Evolutionary conservation across 768 basidiomycete genomes (phyloP), one percentile per base, ranked within the genome.

Genomic region (Lyophyllum atratum): DNA sequence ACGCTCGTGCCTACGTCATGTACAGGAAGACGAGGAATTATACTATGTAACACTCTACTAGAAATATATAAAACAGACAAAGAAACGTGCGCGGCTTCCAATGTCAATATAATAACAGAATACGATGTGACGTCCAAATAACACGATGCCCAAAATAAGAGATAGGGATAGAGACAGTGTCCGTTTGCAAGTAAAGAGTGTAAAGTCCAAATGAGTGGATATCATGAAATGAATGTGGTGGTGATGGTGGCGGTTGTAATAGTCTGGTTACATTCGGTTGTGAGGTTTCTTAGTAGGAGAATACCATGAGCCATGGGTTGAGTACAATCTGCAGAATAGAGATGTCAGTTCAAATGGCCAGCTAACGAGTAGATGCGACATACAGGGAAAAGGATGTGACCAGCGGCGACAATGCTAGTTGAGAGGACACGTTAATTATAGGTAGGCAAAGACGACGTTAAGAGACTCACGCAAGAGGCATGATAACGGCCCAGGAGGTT

Each of bases 241-340:
- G 25, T 37, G 4, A 40, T 10, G 15, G 28, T 43, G 6, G 47
- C 15, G 24, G 31, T 40, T 47, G 28, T 24, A 28, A 21, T 33
- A n/a, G n/a, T 42, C 17, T 52, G 49, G 43, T 29, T 43, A 43
- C 12, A 42, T 17, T 34, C 1, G 8, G 9, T 22, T 34, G 17
- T 25, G 24, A 22, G 39, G 26, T 52, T 17, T 50, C 40, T 76
- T 66, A 83, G 56, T 79, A 82, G 3, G 85, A 87, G 72, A 93
- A 93, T 44, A 92, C 89, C 88, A 92, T 91, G 52, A 93, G 74
- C 88, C 89, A 92, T 0, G 92, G 93, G 63, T 95, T 95, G 40
- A 95, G 81, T 19, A 93, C 85, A 54, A 95, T 88, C 80, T 89
- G 59, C 34, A 15, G 34, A 14, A 15, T 37, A 11, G 40, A 28